Conservation (phyloP, 2,329 filamentous ascomycete genomes). For the Exophiala viscosa region DNA sequence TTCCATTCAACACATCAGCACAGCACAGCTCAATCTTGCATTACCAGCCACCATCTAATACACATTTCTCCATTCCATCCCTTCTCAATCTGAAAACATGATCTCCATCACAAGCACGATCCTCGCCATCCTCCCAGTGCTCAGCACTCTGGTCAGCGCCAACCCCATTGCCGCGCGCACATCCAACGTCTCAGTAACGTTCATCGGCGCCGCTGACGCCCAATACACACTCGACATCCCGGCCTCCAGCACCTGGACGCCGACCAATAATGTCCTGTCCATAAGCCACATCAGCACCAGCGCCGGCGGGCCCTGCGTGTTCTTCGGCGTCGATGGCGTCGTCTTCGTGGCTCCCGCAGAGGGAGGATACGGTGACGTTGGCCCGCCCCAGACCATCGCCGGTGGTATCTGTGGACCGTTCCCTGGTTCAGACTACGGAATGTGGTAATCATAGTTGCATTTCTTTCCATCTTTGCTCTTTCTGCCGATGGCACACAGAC, state of each 20-base stretch:
- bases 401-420: constrained; percentile 20
- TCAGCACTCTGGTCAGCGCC: neutral
- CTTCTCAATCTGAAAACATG: neutral
- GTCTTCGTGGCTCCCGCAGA: constrained; percentile 10
- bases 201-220: constrained; percentile 19
- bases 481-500: neutral
- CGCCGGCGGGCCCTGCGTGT: constrained; percentile 14
- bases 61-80: neutral
- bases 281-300: constrained; percentile 16
- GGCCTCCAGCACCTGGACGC: constrained; percentile 10
- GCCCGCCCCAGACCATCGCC: constrained; percentile 21
- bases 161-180: neutral
- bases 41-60: neutral
- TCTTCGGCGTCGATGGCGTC: constrained; percentile 22
- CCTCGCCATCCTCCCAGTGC: constrained; percentile 2
- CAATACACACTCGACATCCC: constrained; percentile 19
- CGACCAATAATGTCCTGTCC: constrained; percentile 14
- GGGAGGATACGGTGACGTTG: constrained; percentile 18
- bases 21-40: neutral
- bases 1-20: no score
- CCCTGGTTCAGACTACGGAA: constrained; percentile 10
- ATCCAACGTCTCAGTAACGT: constrained; percentile 6
- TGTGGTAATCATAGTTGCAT: constrained; percentile 7
- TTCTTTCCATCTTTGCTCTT: neutral
- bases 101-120: neutral